These are phyloP conservation scores for Ziziphus jujuba DNA, from an alignment of 306 rosid species.

Conservation along the genomic window DNA sequence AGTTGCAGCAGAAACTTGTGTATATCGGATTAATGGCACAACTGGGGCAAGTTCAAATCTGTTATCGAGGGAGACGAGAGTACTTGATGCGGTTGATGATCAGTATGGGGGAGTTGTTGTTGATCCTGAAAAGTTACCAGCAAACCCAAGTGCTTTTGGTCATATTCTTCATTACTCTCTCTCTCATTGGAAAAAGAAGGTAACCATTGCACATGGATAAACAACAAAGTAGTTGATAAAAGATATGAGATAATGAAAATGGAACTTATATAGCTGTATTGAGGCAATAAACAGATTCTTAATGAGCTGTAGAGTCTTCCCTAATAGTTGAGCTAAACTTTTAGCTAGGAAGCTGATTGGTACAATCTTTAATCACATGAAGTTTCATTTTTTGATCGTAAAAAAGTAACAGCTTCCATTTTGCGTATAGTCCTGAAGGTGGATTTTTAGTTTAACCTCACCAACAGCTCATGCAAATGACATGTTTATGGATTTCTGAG, in stretches of 20 bases:
- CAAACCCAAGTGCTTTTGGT: conserved; percentile 49
- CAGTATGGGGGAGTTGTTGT: conserved; percentile 83
- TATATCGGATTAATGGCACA: conserved; percentile 45
- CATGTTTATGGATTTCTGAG: too few relatives aligned
- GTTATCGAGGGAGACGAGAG: conserved; percentile 42
- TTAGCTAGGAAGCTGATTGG: neutral
- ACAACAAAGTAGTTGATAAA: neutral
- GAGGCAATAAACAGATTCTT: too few relatives aligned
- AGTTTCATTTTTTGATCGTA: neutral
- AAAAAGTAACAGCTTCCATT: neutral
- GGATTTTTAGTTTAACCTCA: too few relatives aligned
- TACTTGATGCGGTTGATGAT: conserved; percentile 78
- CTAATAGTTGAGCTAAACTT: too few relatives aligned
- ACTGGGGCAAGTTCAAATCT: conserved; percentile 46
- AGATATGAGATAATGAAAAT: too few relatives aligned
- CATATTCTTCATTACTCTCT: conserved; percentile 61
- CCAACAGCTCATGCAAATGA: too few relatives aligned
- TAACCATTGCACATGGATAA: conserved; percentile 14
- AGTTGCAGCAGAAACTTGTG: conserved; percentile 36
- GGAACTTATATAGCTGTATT: too few relatives aligned
- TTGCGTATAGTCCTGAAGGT: neutral
- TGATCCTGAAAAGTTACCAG: conserved; percentile 62
- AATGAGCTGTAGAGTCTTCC: too few relatives aligned
- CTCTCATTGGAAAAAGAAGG: conserved; percentile 72
- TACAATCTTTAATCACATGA: neutral